Percentiles rank a stretch among this genome's conserved stretches.
Evolutionary conservation across 495 filamentous ascomycete species (phyloP).

Genomic region (Hypomontagnella submonticulosa): DNA sequence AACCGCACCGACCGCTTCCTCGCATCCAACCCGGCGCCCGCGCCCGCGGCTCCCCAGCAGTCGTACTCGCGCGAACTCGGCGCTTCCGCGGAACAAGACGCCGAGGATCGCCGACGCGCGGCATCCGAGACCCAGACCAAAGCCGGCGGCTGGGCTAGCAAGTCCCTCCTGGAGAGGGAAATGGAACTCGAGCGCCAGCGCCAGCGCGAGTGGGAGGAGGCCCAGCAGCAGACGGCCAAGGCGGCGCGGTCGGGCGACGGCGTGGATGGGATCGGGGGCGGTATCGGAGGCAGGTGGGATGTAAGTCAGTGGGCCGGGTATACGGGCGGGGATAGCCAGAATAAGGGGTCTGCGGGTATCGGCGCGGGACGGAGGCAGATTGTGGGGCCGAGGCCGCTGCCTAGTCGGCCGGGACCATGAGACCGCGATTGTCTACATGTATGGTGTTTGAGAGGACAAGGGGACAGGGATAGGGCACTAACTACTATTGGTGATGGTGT

Average conservation of each 20-base stretch:
- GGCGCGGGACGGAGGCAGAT: constrained; percentile 83
- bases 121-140: constrained; percentile 75
- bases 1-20: constrained; percentile 59
- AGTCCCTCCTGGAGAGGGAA: constrained; percentile 89
- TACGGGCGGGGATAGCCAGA: constrained; percentile 86
- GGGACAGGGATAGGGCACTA: no score
- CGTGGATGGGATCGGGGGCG: constrained; percentile 65
- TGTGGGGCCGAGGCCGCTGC: constrained; percentile 76
- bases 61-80: constrained; percentile 69
- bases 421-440: no score
- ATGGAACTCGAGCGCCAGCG: constrained; percentile 95
- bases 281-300: constrained; percentile 77
- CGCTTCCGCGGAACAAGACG: constrained; percentile 71
- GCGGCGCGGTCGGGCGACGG: constrained; percentile 61
- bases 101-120: constrained; percentile 72
- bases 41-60: constrained; percentile 44
- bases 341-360: constrained; percentile 74
- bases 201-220: constrained; percentile 94
- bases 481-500: no score
- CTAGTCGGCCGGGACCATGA: constrained; percentile 45
- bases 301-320: constrained; percentile 87
- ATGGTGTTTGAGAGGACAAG: no score
- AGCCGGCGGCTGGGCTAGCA: constrained; percentile 79
- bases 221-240: constrained; percentile 76
- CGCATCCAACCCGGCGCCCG: constrained; percentile 54